Base-by-base conservation (phyloP, 2,329 filamentous ascomycete genomes). In the Ampelomyces quisqualis region DNA sequence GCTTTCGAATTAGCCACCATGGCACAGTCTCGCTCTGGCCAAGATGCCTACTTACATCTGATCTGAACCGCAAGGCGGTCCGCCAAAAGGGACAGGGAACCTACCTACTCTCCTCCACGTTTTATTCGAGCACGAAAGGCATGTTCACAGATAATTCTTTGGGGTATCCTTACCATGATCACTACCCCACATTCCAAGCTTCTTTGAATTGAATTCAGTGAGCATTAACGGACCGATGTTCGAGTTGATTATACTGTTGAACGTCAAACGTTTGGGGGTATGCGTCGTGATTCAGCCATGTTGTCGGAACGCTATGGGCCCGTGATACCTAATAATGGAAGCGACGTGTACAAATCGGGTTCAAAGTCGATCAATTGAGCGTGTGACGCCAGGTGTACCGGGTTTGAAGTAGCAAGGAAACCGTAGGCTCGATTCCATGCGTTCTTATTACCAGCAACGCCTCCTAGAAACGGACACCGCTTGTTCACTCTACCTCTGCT, bases 211-310 rank as follows among this genome's bases (percentile, higher is more conserved):
- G 29, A 24, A 14, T 22, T n/a, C 23, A 28, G 26, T 44, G 36
- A 35, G 26, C 15, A 14, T 19, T 47, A 36, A 35, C 43, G 49
- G 55, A 43, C 33, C 34, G 51, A 41, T 7, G 17, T 17, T 40
- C 31, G 15, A 34, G 13, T 45, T 23, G 43, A 31, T 14, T 17
- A 28, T 11, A 30, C 47, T 34, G 35, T 38, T 52, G 40, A 29
- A 64, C 57, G 26, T 45, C 20, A 44, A 46, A 49, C 46, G 54
- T 58, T 51, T 61, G 51, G 53, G n/a, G 46, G 33, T 48, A 23
- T 29, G 41, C 32, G 42, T 38, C 31, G 38, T 41, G 41, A 55
- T 52, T 43, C 24, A 46, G 48, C 38, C 42, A 51, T 27, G 47
- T 53, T n/a, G n/a, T n/a, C n/a, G n/a, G n/a, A n/a, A n/a, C n/a